Percentiles rank a stretch among this genome's conserved stretches.
phyloP scores from a whole-genome alignment of 495 filamentous ascomycete genomes.

The Lasiosphaeriaceae sp. region DNA sequence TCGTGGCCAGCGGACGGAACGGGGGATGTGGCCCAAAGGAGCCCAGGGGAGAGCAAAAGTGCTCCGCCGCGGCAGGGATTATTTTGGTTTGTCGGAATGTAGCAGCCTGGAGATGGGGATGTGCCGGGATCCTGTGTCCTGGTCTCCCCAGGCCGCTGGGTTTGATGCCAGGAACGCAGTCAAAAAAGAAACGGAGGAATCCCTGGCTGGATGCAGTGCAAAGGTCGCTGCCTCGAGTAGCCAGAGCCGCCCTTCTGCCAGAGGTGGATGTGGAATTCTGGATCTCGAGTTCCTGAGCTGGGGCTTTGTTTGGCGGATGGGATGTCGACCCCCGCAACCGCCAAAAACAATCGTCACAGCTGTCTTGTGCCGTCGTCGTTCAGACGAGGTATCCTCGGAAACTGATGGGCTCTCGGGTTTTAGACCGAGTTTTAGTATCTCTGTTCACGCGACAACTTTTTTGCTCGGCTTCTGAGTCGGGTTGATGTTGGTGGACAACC shows the following conservation, averaged over 20 bases:
- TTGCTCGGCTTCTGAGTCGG: not conserved
- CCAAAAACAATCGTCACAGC: not conserved
- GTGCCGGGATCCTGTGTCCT: slow-evolving; percentile 7
- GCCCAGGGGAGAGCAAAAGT: not conserved
- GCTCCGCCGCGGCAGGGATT: slow-evolving; percentile 13
- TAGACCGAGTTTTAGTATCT: not conserved
- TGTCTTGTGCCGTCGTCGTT: not conserved
- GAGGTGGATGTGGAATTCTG: not conserved
- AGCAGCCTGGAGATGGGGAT: slow-evolving; percentile 25
- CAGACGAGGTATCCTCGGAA: not conserved
- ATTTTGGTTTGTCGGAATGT: slow-evolving; percentile 25
- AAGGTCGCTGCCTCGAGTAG: not conserved
- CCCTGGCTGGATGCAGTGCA: not conserved
- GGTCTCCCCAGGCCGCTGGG: slow-evolving; percentile 10
- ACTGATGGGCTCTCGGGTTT: not conserved
- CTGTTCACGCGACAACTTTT: not conserved
- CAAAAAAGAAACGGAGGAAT: too few species aligned
- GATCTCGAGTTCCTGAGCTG: not conserved
- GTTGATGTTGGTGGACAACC: not conserved
- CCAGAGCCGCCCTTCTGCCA: not conserved
- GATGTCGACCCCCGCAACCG: too few species aligned
- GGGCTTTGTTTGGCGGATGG: not conserved
- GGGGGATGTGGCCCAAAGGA: not conserved
- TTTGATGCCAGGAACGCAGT: slow-evolving; percentile 6
- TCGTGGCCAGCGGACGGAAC: slow-evolving; percentile 8